Evolutionary conservation across 164 flowering plant species (phyloP), one percentile per base, ranked within the genome.

Genomic region (Vitis labrusca): DNA sequence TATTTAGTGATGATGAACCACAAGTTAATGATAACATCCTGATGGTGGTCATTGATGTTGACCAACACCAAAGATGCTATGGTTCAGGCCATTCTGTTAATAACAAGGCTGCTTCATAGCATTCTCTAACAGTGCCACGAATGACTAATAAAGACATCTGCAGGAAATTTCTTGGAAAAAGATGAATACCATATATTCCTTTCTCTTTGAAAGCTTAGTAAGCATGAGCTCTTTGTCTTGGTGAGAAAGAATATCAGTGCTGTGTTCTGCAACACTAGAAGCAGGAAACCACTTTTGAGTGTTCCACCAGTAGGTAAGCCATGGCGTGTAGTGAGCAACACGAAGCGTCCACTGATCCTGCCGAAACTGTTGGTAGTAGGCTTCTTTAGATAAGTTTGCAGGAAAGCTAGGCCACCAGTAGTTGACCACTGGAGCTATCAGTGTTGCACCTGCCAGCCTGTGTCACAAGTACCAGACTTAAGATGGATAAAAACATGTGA

Each of bases 341-440:
- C 92, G 71, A 30, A 85, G 70, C 1, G 87, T 66, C 94, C 95
- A 88, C 72, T 88, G 92, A 75, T 92, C 96, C 32, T 61, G 84
- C 8, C 30, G 51, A 8, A 77, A 62, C 61, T 83, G 91, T 66
- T 75, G 62, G 49, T 76, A 3, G 69, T 69, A 89, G 8, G 84
- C 91, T 73, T 86, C 87, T 14, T 57, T 85, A 12, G 94, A 81
- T 70, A 91, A 63, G 75, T 87, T 84, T 57, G 87, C 75, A 15
- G 98, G 98, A 62, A 92, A 76, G 23, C 84, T 80, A 60, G 84
- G 77, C 98, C 98, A 94, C 97, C 98, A 92, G 78, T 86, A 89
- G 78, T 94, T 94, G 9, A 87, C 77, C 5, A 80, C 92, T 19
- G 98, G 98, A 69, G 94, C 89, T 17, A 92, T 1, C 48, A 92